phyloP scores from a whole-genome alignment of 495 filamentous ascomycete genomes.

The Podospora conica region DNA sequence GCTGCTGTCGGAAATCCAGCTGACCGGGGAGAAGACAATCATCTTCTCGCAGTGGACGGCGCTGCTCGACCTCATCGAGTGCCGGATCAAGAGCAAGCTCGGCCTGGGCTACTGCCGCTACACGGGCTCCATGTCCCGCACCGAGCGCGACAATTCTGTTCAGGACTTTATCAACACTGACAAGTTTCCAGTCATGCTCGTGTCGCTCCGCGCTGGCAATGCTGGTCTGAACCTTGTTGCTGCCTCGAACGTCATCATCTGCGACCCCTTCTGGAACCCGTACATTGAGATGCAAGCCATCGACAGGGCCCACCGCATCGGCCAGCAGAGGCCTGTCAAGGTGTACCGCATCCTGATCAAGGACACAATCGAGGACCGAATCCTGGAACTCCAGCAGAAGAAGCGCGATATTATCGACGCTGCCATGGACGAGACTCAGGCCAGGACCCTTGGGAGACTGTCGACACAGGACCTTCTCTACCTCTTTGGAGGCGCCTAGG shows the following conservation, averaged over 20 bases:
- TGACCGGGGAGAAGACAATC: slow-evolving; percentile 69
- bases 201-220: slow-evolving; percentile 88
- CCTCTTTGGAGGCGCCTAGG: slow-evolving; percentile 44
- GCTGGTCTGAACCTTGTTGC: slow-evolving; percentile 81
- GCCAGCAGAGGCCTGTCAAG: slow-evolving; percentile 66
- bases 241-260: slow-evolving; percentile 83
- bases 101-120: slow-evolving; percentile 61
- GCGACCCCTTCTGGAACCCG: slow-evolving; percentile 97
- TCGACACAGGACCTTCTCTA: slow-evolving; percentile 59
- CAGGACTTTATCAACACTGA: slow-evolving; percentile 61
- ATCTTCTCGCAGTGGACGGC: slow-evolving; percentile 92
- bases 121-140: slow-evolving; percentile 74
- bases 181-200: slow-evolving; percentile 66
- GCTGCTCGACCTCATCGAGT: slow-evolving; percentile 83
- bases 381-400: slow-evolving; percentile 74
- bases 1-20: slow-evolving; percentile 46
- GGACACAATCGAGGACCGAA: slow-evolving; percentile 85
- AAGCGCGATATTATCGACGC: slow-evolving; percentile 73
- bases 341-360: slow-evolving; percentile 76
- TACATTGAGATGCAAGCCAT: slow-evolving; percentile 93
- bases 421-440: slow-evolving; percentile 76
- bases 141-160: slow-evolving; percentile 64
- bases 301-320: slow-evolving; percentile 88
- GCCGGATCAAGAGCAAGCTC: slow-evolving; percentile 66
- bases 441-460: slow-evolving; percentile 56